These are phyloP conservation scores for Apiospora pterosperma DNA, from an alignment of 2,329 filamentous ascomycete genomes.

Conservation along the genomic window DNA sequence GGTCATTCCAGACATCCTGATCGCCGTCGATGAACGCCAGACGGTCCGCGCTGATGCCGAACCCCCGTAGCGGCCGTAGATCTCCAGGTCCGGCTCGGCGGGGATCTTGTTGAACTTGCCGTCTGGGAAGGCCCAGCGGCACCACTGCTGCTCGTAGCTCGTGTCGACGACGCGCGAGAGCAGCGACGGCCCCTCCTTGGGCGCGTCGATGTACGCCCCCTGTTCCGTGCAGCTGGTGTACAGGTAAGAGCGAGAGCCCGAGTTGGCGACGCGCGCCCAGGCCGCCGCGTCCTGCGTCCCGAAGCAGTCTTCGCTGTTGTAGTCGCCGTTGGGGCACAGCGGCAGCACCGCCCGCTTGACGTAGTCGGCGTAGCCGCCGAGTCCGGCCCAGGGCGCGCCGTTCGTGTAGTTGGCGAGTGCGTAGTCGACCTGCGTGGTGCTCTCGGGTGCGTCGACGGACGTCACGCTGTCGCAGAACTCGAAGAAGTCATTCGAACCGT, in stretches of 20 bases:
- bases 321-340: constrained; percentile 36
- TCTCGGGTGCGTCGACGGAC: constrained; percentile 38
- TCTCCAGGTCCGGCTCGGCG: constrained; percentile 34
- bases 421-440: constrained; percentile 41
- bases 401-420: constrained; percentile 44
- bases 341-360: constrained; percentile 42
- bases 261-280: constrained; percentile 41
- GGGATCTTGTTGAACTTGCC: constrained; percentile 43
- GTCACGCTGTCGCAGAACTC: constrained; percentile 50
- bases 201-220: constrained; percentile 46
- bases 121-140: constrained; percentile 48
- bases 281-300: constrained; percentile 35
- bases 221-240: constrained; percentile 47
- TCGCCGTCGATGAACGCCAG: constrained; percentile 50
- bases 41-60: constrained; percentile 40
- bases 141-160: constrained; percentile 53
- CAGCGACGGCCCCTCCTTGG: constrained; percentile 38
- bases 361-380: constrained; percentile 51
- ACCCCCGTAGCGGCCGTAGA: constrained; percentile 45
- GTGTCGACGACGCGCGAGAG: constrained; percentile 44
- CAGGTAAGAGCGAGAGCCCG: constrained; percentile 39
- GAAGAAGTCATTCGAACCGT: constrained; percentile 45
- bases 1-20: constrained; percentile 48
- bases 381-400: constrained; percentile 45
- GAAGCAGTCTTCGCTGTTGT: constrained; percentile 43